Evolutionary conservation across 2,329 filamentous ascomycete genomes (phyloP), one percentile per base, ranked within the genome.

Genomic region (Arthrinium puccinioides): DNA sequence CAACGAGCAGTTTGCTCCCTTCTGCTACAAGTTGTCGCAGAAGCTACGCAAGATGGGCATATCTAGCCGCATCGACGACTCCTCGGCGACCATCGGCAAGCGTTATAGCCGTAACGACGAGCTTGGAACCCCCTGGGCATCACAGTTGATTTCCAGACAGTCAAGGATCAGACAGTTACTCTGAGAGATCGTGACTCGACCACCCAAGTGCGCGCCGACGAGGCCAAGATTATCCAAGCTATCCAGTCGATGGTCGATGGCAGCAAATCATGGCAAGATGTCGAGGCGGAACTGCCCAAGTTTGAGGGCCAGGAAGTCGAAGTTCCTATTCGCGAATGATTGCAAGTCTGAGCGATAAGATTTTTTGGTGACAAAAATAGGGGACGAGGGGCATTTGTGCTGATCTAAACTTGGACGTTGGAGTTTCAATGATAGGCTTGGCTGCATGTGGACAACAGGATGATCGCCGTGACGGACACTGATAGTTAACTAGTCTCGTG

Each of bases 81-180:
- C 87, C 11, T 87, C 84, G 20, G 88, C 89, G 44, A 88, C 82
- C 45, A 97, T 97, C 51, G 90, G 90, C 59, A 95, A 94, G 73
- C 84, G 90, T 37, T 97, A 94, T 64, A 81, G 84, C 57, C 82
- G 92, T 53, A 96, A 96, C 60, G 90, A 97, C 62, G 90, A 97
- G 67, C 76, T 96, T 41, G 92, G 90, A 54, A 97, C 92, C 30
- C 90, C 7, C 82, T 96, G 47, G 90, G 88, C 57, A 82, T 97
- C 61, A 97, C 90, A 0, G 78, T 97, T 42, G 90, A 97, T 62
- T 97, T 96, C 75, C 87, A 97, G 70, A 94, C 87, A 32, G 69
- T 95, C 49, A 80, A 94, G 63, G 88, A 96, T 60, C 78, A 78
- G 57, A 84, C 84, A 7, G 77, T 94, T 56, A 97, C 90, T 1